Evolutionary conservation across 1,284 basidiomycete genomes (phyloP).

Genomic region (Cutaneotrichosporon arboriforme): DNA sequence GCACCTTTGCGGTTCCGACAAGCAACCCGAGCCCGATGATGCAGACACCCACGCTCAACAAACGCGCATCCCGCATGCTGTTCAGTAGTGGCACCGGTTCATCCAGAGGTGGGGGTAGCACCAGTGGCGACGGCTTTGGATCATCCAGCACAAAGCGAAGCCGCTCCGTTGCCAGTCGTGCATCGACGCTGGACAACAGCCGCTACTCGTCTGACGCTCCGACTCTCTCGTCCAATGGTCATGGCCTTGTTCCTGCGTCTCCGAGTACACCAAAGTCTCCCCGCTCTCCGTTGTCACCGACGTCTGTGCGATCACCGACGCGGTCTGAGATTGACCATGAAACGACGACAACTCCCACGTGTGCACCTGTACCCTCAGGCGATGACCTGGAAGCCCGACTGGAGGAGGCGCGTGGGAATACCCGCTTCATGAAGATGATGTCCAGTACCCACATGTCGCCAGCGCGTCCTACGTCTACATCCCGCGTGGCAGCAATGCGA

Average conservation of each 20-base stretch:
- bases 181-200: constrained; percentile 27
- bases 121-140: constrained; percentile 23
- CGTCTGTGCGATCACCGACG: neutral
- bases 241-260: neutral
- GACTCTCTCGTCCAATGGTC: constrained; percentile 16
- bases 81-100: constrained; percentile 40
- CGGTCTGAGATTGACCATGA: neutral
- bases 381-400: constrained; percentile 65
- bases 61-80: constrained; percentile 19
- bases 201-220: constrained; percentile 12
- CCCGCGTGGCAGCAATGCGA: constrained; percentile 20
- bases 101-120: constrained; percentile 16
- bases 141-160: constrained; percentile 28
- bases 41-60: constrained; percentile 5
- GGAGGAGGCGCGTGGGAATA: constrained; percentile 72
- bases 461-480: neutral
- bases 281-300: neutral
- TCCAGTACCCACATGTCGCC: constrained; percentile 3
- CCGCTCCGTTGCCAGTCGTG: constrained; percentile 26
- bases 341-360: too few relatives aligned
- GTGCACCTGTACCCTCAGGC: too few relatives aligned
- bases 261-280: constrained; percentile 4
- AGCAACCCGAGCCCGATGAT: neutral
- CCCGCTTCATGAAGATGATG: constrained; percentile 52
- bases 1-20: neutral